These are phyloP conservation scores for Gracilariopsis chorda DNA, from an alignment of 23 red algal genomes.

Conservation along the genomic window DNA sequence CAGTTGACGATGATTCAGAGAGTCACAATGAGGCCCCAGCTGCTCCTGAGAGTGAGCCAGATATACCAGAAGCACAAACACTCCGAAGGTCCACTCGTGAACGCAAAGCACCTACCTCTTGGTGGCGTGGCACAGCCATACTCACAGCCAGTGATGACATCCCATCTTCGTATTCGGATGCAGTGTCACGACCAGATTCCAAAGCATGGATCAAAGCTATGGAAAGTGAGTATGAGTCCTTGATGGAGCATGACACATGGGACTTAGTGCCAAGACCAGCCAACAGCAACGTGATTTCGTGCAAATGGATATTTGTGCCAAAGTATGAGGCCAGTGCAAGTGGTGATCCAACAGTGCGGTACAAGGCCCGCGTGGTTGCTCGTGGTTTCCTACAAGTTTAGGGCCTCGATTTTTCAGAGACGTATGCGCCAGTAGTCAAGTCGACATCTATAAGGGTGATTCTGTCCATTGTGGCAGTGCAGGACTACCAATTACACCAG, in stretches of 20 bases:
- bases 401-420: constrained; percentile 4
- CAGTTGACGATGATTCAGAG: too few relatives aligned
- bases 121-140: not conserved
- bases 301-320: constrained; percentile 3
- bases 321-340: not conserved
- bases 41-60: not conserved
- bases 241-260: constrained; percentile 48
- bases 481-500: constrained; percentile 7
- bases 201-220: constrained; percentile 4
- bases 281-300: not conserved
- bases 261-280: not conserved
- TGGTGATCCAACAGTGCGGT: not conserved
- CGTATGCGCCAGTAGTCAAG: constrained; percentile 18
- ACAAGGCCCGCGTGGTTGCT: constrained; percentile 21
- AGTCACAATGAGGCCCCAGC: not conserved
- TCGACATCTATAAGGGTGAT: constrained; percentile 11
- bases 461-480: not conserved
- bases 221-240: not conserved
- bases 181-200: not conserved
- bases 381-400: constrained; percentile 3
- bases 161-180: not conserved
- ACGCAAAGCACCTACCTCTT: not conserved
- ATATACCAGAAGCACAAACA: not conserved
- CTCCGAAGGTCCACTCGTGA: not conserved
- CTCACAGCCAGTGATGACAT: constrained; percentile 1